Percentiles rank a stretch among this genome's conserved stretches.
These are phyloP conservation scores for Oehlia diaphana DNA, from an alignment of 192 early-diverging fungal genomes.

Conservation along the genomic window DNA sequence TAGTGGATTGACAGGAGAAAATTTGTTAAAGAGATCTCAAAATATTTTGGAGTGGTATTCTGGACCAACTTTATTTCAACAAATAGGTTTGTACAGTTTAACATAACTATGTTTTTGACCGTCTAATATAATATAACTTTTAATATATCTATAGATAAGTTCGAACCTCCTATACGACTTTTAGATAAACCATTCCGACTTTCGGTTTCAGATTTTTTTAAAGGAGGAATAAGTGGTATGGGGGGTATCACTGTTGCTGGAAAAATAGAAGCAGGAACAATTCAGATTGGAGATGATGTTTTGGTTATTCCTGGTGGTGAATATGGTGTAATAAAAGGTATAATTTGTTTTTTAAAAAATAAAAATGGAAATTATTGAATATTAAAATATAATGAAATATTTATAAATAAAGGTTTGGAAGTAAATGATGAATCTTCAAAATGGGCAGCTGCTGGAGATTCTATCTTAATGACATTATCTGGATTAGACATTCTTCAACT, in stretches of 20 bases:
- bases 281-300: conserved; percentile 87
- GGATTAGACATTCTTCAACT: conserved; percentile 75
- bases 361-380: no score
- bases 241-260: conserved; percentile 83
- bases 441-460: conserved; percentile 96
- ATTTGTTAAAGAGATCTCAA: conserved; percentile 60
- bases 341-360: conserved; percentile 6
- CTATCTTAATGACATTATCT: conserved; percentile 71
- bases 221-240: conserved; percentile 73
- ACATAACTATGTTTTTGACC: neutral
- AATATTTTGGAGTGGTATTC: conserved; percentile 69
- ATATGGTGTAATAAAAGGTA: conserved; percentile 74
- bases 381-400: no score
- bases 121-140: neutral
- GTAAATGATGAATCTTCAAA: conserved; percentile 65
- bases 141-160: conserved; percentile 59
- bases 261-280: conserved; percentile 79
- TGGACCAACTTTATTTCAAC: conserved; percentile 76
- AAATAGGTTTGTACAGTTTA: conserved; percentile 49
- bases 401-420: conserved; percentile 59
- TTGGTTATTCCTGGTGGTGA: conserved; percentile 82
- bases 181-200: conserved; percentile 85
- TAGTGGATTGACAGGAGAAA: conserved; percentile 89
- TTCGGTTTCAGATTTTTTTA: conserved; percentile 87
- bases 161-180: conserved; percentile 72